These are phyloP conservation scores for Coniochaeta sp. DNA, from an alignment of 2,329 filamentous ascomycete genomes.

Conservation along the genomic window DNA sequence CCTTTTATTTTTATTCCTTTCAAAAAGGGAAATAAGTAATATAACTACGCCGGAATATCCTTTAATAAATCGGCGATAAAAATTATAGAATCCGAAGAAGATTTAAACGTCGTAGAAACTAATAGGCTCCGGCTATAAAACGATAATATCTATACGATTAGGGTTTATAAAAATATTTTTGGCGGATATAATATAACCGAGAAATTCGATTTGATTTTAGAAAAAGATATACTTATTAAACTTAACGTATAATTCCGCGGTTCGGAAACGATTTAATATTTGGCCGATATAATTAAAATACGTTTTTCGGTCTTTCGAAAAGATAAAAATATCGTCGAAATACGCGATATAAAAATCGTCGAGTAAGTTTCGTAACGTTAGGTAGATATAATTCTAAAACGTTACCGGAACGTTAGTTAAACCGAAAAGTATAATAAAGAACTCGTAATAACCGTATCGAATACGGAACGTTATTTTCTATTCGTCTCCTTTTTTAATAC, in stretches of 20 bases:
- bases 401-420: constrained; percentile 10
- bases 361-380: constrained; percentile 2
- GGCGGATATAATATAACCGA: not conserved
- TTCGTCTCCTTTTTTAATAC: no score
- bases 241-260: no score
- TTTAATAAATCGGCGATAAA: not conserved
- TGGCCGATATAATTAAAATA: not conserved
- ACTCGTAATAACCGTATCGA: constrained; percentile 7
- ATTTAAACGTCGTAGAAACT: not conserved
- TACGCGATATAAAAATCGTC: constrained; percentile 4
- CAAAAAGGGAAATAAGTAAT: not conserved
- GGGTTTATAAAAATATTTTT: not conserved
- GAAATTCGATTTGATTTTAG: not conserved
- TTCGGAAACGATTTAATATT: no score
- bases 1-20: not conserved
- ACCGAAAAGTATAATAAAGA: constrained; percentile 18
- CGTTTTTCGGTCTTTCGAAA: not conserved
- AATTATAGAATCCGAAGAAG: not conserved
- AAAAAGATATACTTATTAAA: not conserved
- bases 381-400: constrained; percentile 10
- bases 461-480: no score
- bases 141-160: not conserved
- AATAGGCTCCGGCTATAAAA: not conserved
- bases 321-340: constrained; percentile 6
- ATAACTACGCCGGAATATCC: not conserved